Evolutionary conservation across 495 filamentous ascomycete genomes (phyloP).

Genomic region (Amorphotheca resinae): DNA sequence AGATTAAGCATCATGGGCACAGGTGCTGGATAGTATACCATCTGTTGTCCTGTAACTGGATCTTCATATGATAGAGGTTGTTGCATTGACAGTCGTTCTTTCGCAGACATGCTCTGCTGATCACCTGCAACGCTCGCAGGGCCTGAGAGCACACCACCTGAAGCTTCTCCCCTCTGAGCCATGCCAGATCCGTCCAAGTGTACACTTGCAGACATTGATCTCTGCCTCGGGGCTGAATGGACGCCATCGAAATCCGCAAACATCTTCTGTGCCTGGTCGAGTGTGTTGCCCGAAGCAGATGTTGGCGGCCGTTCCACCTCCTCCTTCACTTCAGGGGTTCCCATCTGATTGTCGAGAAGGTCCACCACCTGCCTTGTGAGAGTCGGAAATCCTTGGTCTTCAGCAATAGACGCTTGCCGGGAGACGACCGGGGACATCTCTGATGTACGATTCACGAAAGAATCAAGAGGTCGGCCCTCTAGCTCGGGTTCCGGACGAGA

Average conservation of each 20-base stretch:
- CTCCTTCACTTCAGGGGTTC: slow-evolving; percentile 14
- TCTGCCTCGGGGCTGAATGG: slow-evolving; percentile 46
- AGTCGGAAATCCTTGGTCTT: slow-evolving; percentile 11
- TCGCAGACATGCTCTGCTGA: slow-evolving; percentile 9
- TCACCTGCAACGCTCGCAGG: not conserved
- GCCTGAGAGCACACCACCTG: not conserved
- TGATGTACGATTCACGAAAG: slow-evolving; percentile 16
- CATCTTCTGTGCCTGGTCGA: slow-evolving; percentile 51
- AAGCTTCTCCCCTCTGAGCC: slow-evolving; percentile 15
- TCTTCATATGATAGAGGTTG: slow-evolving; percentile 50
- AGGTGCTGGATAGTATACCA: slow-evolving; percentile 92
- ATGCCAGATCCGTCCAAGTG: not conserved
- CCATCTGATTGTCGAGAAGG: slow-evolving; percentile 1
- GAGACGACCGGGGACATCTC: slow-evolving; percentile 18
- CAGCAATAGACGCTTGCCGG: slow-evolving; percentile 17
- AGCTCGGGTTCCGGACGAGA: slow-evolving; percentile 39
- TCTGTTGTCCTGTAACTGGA: slow-evolving; percentile 53
- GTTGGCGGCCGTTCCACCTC: slow-evolving; percentile 18
- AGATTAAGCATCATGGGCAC: slow-evolving; percentile 90
- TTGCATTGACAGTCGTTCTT: slow-evolving; percentile 22
- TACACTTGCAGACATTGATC: no score
- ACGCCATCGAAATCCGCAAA: slow-evolving; percentile 94
- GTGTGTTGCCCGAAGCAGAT: slow-evolving; percentile 56
- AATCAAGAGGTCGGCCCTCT: slow-evolving; percentile 31
- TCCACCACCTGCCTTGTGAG: slow-evolving; percentile 14